phyloP scores from a whole-genome alignment of 257 asterid genomes.

The Solanum bulbocastanum region DNA sequence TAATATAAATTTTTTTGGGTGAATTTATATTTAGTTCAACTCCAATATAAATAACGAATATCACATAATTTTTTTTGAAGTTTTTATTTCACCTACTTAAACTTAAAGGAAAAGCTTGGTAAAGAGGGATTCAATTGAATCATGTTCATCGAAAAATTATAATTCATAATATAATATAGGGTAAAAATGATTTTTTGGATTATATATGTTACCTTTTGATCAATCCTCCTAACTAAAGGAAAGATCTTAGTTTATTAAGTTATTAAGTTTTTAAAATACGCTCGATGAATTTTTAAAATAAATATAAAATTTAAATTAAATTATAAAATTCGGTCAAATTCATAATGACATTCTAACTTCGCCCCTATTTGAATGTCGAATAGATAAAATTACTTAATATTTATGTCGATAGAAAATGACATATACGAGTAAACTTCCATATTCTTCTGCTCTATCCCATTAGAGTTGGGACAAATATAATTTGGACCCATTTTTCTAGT shows the following conservation, averaged over 20 bases:
- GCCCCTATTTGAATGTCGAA: fast-evolving
- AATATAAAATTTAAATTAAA: too few species aligned
- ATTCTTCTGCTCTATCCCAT: neutral
- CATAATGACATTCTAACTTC: too few species aligned
- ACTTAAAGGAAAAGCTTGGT: neutral
- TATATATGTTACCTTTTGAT: neutral
- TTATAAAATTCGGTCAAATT: neutral
- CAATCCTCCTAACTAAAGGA: neutral
- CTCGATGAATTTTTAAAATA: too few species aligned
- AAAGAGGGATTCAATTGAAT: neutral
- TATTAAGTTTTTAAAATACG: neutral
- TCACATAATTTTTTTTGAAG: neutral
- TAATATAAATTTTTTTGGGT: neutral
- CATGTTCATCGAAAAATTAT: neutral
- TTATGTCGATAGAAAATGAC: neutral
- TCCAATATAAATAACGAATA: neutral
- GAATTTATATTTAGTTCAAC: neutral
- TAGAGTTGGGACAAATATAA: neutral
- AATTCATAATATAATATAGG: neutral
- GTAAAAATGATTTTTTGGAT: neutral
- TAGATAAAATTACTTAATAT: neutral
- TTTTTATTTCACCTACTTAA: neutral
- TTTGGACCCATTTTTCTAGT: neutral
- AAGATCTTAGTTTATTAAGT: neutral
- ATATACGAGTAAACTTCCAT: neutral